Evolutionary conservation across 805 yeast genomes (phyloP), one percentile per base, ranked within the genome.

Genomic region (Myxozyma geophila): DNA sequence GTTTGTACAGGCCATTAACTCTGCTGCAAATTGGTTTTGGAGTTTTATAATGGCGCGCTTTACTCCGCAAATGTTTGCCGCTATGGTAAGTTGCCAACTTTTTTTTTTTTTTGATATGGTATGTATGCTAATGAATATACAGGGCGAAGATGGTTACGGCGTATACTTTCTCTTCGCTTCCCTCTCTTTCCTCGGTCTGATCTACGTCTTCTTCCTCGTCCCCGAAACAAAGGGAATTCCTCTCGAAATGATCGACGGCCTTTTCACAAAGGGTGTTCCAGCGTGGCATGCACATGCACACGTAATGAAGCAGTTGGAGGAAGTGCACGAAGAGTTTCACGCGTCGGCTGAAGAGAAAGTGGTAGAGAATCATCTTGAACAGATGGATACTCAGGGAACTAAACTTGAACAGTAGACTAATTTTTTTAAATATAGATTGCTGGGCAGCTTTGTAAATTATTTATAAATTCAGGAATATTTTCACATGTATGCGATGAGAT

Each of bases 141-240:
- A 59, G 58, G 58, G 62, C 19, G 43, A 28, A 12, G 48, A 56
- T 28, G 64, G 66, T 4, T 58, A 33, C 48, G 66, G 66, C 6
- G 66, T 51, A 28, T 62, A 62, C 46, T 51, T 62, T 19, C 43
- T 62, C 33, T 62, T 62, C 46, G 66, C 62, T 2, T 46, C 62
- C 2, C 52, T 62, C 21, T 54, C 59, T 73, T 71, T 89, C 71
- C 88, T 89, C 1, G 80, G 88, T 60, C 84, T 88, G 81, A 78
- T 87, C 74, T 77, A 88, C 63, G 83, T 84, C 17, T 80, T 81
- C 67, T 72, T 78, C 52, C 75, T 77, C 74, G 74, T 80, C 37
- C 89, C 92, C 1, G 92, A 88, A 73, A 87, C 92, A 4, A 87
- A 84, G 77, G 85, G 85, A 36, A 81, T 85, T 67, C 87, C 92